Percentiles rank a stretch among this genome's conserved stretches.
Conservation (phyloP, 1,139 yeast genomes). For the Taphrina sp. region DNA sequence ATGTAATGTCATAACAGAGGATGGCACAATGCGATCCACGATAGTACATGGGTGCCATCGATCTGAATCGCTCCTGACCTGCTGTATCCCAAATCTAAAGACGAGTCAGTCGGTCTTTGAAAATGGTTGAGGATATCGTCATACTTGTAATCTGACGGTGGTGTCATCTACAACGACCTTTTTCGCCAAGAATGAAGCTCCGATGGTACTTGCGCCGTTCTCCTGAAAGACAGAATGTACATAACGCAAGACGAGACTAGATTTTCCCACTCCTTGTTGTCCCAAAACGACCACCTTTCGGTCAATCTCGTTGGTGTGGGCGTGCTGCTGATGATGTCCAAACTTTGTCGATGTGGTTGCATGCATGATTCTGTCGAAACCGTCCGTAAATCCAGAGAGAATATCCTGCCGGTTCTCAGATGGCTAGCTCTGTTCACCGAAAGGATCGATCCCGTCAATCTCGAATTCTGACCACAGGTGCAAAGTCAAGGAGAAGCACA, state of each 20-base stretch:
- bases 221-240: conserved; percentile 81
- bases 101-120: no score
- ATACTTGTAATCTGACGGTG: conserved; percentile 76
- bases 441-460: no score
- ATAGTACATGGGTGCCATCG: conserved; percentile 92
- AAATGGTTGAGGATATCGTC: no score
- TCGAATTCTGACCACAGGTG: no score
- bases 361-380: not conserved
- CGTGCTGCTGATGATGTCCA: not conserved
- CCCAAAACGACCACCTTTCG: conserved; percentile 47
- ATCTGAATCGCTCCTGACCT: conserved; percentile 94
- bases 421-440: no score
- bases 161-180: conserved; percentile 81
- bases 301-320: conserved; percentile 39
- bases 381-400: not conserved
- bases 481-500: no score
- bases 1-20: conserved; percentile 86
- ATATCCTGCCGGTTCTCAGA: not conserved
- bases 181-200: conserved; percentile 90
- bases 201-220: conserved; percentile 89
- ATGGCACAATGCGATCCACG: conserved; percentile 92
- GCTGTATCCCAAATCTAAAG: conserved; percentile 97
- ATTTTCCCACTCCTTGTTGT: conserved; percentile 60
- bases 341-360: no score
- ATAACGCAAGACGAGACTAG: conserved; percentile 81